Evolutionary conservation across 257 asterid genomes (phyloP), one percentile per base, ranked within the genome.

Genomic region (Nicotiana noctiflora): DNA sequence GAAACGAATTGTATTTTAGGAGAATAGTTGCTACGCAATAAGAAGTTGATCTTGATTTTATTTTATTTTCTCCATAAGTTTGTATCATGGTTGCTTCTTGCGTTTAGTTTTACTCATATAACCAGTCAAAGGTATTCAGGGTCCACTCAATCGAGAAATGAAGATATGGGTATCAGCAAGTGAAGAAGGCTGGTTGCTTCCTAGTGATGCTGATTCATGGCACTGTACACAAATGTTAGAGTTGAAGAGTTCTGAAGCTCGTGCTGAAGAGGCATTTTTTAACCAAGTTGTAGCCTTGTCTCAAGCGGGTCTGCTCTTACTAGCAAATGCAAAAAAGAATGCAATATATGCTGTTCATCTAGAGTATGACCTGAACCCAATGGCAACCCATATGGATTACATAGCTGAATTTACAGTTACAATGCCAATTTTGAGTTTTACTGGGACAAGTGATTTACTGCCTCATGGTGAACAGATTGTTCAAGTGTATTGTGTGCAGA

Each of bases 151-250:
- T 86, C 90, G 92, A 81, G 99, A 93, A 84, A 40, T 93, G 64
- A 95, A 92, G 87, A 91, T 94, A 67, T 96, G 99, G 99, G 87
- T 89, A 75, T 94, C 98, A 84, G 88, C 90, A 63, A 91, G 98
- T 89, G 98, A 94, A 85, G 99, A 96, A 84, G 99, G 99, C 21
- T 94, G 98, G 98, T 88, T 96, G 87, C 98, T 93, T 84, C 95
- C 98, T 34, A 92, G 94, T 84, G 97, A 93, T 83, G 91, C 93
- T 40, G 99, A 94, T 86, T 92, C 95, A 19, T 94, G 99, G 99
- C 90, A 83, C 34, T 96, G 97, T 84, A 93, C 90, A 1, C 99
- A 96, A 87, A 92, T 90, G 14, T 84, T 94, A 89, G 98, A 90
- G 84, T 82, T 96, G 78, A 93, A 86, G 86, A 88, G 97, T 86